Base-by-base conservation (phyloP, 2,329 filamentous ascomycete species). In the Teratosphaeria epicoccoides region DNA sequence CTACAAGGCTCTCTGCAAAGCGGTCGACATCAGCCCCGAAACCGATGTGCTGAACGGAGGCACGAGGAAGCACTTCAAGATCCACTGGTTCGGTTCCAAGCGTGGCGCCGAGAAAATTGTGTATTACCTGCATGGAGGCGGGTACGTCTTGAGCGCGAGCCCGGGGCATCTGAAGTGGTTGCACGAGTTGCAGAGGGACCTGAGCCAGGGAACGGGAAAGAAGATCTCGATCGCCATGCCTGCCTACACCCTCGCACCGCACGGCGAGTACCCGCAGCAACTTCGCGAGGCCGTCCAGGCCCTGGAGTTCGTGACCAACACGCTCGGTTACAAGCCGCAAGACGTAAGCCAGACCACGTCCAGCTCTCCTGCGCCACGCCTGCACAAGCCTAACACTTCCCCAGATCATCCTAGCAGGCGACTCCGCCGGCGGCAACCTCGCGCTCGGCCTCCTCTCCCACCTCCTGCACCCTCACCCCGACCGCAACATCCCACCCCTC, bases 201-300 rank as follows among this genome's bases (percentile, higher is more conserved):
- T 76, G 20, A 57, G 55, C 25, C 60, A 61, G 49, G 61, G 66
- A n/a, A 63, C 64, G 7, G 57, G 61, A 24, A 24, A 37, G 23
- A 73, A 71, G 43, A 72, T 76, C 49, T 68, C 70, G 26, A 65
- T 78, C 46, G 72, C 82, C 47, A 64, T 78, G 23, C 70, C 81
- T n/a, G 74, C 75, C 37, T 84, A 84, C 64, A 76, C 76, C 24
- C 72, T 83, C n/a, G 73, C 78, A 0, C 74, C 74, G 3, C 64
- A 72, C 33, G 63, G 54, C 4, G 61, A 63, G 40, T 79, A 78
- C 58, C 76, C 76, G 1, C 66, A 68, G 6, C 74, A 78, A 56
- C 64, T 78, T 6, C 63, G 67, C 53, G 71, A 79, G 64, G 74
- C 71, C 11, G 65, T 71, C 20, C 66, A 70, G 26, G 63, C 71